Base-by-base conservation (phyloP, 176 grass and related monocot species). In the Secale cereale region DNA sequence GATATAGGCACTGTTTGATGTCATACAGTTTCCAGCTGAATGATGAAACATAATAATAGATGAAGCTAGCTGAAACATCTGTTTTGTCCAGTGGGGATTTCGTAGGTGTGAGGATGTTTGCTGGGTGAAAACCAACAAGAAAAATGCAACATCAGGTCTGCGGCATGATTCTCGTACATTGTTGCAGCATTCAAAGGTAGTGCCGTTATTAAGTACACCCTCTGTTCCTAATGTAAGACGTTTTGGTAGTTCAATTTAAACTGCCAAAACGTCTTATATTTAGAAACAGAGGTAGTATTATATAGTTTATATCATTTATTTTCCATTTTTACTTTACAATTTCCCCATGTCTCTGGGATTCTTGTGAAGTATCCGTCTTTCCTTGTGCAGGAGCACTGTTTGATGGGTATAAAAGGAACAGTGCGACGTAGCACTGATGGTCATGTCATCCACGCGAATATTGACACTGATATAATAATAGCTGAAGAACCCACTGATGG, bases 401-500 rank as follows among this genome's bases (percentile, higher is more conserved):
- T 98, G 86, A 98, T 98, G 97, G 97, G 97, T 78, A 98, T 98
- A 90, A 98, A 95, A 91, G 97, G 97, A 80, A 98, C 97, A 15
- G 97, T 98, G 57, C 93, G 93, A 30, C 93, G 97, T 76, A 98
- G 97, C 90, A 95, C 97, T 28, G 97, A 98, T 84, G 97, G 97
- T 2, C 97, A 98, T 78, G 92, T 98, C 75, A 98, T 98, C 65
- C 97, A 98, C 59, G 97, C 97, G 2, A 98, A 98, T 91, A 98
- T 98, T 69, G 97, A 95, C 81, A 98, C 97, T 46, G 97, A 98
- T 89, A 94, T 98, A 76, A 95, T 98, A 67, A 98, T 98, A 76
- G 93, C 97, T 56, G 97, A 98, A 87, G 93, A 95, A 78, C 90
- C 97, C 83, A 86, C 20, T 8, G 93, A 98, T 91, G 97, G 97